Percentiles rank a stretch among this genome's conserved stretches.
These are phyloP conservation scores for Adansonia madagascariensis DNA, from an alignment of 441 rosid genomes.

Conservation along the genomic window DNA sequence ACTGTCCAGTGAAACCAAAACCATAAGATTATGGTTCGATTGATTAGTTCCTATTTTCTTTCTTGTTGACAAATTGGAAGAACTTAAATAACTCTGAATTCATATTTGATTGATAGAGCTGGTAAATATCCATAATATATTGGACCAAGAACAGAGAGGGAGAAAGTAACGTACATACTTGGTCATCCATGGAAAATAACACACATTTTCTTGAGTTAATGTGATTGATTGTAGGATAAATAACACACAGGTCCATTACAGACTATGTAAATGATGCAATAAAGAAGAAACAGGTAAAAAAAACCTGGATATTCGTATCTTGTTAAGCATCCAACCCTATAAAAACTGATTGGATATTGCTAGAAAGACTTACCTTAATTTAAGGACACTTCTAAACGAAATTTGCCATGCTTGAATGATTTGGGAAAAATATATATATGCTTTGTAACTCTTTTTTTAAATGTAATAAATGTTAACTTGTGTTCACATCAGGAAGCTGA, in stretches of 20 bases:
- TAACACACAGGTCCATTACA: not conserved
- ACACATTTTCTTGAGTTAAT: not conserved
- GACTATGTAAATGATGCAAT: not conserved
- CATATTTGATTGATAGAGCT: not conserved
- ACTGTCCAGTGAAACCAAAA: not conserved
- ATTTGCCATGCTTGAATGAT: conserved; percentile 8
- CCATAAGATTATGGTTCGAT: not conserved
- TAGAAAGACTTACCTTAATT: not conserved
- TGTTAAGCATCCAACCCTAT: not conserved
- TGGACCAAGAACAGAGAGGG: not conserved
- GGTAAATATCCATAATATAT: not conserved
- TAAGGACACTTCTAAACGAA: not conserved
- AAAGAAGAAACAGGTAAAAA: not conserved
- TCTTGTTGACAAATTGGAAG: not conserved
- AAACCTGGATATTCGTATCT: not conserved
- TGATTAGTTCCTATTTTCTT: too few relatives aligned
- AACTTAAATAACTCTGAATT: not conserved
- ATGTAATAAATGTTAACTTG: conserved; percentile 28
- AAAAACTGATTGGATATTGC: not conserved
- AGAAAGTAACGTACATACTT: not conserved
- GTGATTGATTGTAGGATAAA: not conserved
- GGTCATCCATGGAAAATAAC: not conserved
- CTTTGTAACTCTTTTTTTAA: not conserved
- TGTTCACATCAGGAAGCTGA: conserved; percentile 75
- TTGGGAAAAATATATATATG: not conserved